Evolutionary conservation across 108 stramenopile genomes (phyloP), one percentile per base, ranked within the genome.

Genomic region (Pseudonitzschia multiseries): DNA sequence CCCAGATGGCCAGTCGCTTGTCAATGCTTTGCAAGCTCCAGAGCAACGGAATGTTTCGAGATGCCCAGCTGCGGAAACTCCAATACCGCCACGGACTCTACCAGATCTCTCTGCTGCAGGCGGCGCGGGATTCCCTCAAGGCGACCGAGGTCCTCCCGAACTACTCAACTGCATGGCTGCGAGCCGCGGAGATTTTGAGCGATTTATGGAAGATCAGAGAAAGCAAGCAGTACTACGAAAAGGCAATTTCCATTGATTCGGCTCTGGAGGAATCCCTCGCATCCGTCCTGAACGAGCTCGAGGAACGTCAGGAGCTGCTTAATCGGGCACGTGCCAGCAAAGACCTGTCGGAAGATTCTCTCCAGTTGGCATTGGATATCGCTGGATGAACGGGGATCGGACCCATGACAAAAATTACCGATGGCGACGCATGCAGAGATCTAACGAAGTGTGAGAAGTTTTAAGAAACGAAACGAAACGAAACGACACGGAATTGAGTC

Each of bases 61-160:
- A 94, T 41, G 56, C 67, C 1, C 80, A 84, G 48, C 84, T 88
- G 40, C 86, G 84, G 27, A 70, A 76, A 24, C 85, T 80, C 13
- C 79, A 89, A 41, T 91, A 87, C 63, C 87, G 87, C 9, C 93
- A 91, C 76, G 89, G 88, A 60, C 79, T 94, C 78, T 91, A 91
- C 51, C 90, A 91, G 79, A 88, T 83, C 48, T 83, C 90, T 12
- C 57, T 94, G 69, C 56, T 94, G 21, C 87, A 87, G 59, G 90
- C 93, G 12, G 79, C 81, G 18, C 86, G 86, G 70, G 90, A 94
- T 78, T 54, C 86, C 6, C 69, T 91, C 17, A 82, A 81, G 48
- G 84, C 89, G 15, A 94, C 93, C 0, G 83, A 91, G 63, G 26
- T 94, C 1, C 57, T 94, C 6, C 86, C 89, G 2, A 48, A 66